phyloP scores from a whole-genome alignment of 345 rosid genomes.

The Clausena lansium region DNA sequence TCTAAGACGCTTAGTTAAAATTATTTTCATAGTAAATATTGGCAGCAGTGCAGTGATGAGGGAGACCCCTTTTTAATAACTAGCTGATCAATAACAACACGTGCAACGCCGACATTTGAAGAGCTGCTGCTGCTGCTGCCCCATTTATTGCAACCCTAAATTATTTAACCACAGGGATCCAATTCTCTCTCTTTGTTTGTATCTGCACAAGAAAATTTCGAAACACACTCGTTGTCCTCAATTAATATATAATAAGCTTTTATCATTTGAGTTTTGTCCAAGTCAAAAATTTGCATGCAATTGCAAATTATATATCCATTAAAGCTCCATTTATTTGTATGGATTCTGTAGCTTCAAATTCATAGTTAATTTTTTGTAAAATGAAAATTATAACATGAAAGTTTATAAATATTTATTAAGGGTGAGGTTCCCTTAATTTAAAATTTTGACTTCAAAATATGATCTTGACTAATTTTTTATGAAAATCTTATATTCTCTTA shows the following conservation, averaged over 20 bases:
- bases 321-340: no score
- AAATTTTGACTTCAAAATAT: no score
- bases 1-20: slow-evolving; percentile 4
- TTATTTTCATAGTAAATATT: not conserved
- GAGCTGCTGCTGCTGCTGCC: not conserved
- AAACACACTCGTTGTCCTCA: not conserved
- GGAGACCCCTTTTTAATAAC: slow-evolving; percentile 9
- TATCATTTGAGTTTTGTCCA: not conserved
- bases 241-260: no score
- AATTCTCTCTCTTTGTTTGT: not conserved
- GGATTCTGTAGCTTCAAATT: no score
- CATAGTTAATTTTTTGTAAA: no score
- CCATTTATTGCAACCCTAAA: slow-evolving; percentile 13
- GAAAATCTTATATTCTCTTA: no score
- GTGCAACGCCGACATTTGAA: slow-evolving; percentile 51
- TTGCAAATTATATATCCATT: no score
- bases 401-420: no score
- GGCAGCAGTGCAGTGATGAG: not conserved
- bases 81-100: slow-evolving; percentile 27
- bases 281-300: not conserved
- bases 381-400: no score
- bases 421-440: no score
- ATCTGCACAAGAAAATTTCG: not conserved
- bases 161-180: not conserved
- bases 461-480: no score